Evolutionary conservation across 192 early-diverging fungal species (phyloP).

Genomic region (Backusella morwellensis): DNA sequence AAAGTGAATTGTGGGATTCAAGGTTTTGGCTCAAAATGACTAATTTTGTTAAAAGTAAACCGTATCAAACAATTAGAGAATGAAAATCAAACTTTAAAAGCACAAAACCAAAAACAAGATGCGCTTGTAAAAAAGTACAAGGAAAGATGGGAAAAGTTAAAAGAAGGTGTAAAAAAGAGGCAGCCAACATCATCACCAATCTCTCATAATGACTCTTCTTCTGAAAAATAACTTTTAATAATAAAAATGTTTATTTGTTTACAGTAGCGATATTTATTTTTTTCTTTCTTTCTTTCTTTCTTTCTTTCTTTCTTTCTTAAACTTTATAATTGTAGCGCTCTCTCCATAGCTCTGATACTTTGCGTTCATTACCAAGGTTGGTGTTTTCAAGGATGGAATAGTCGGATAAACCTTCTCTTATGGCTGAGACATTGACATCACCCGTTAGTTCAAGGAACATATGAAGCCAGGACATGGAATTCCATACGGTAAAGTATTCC

Average conservation of each 20-base stretch:
- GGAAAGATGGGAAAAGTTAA: constrained; percentile 78
- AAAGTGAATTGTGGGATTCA: neutral
- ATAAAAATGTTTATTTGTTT: neutral
- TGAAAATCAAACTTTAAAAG: constrained; percentile 45
- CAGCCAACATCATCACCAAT: constrained; percentile 16
- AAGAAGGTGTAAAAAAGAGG: constrained; percentile 66
- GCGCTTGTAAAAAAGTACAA: constrained; percentile 63
- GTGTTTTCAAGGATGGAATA: constrained; percentile 9
- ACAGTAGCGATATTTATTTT: too few relatives aligned
- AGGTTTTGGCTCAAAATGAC: neutral
- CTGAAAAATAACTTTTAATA: neutral
- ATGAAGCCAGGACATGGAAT: constrained; percentile 75
- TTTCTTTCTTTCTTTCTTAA: neutral
- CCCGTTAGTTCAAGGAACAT: constrained; percentile 58
- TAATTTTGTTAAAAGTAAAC: neutral
- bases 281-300: neutral
- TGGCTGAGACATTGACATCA: neutral
- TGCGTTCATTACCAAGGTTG: constrained; percentile 27
- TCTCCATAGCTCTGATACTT: constrained; percentile 15
- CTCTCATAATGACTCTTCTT: neutral
- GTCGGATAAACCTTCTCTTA: constrained; percentile 23
- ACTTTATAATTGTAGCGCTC: constrained; percentile 9
- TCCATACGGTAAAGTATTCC: constrained; percentile 67
- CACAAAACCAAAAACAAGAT: constrained; percentile 52
- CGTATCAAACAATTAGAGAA: constrained; percentile 59